phyloP scores from a whole-genome alignment of 306 rosid species.

The Vicia sativa region DNA sequence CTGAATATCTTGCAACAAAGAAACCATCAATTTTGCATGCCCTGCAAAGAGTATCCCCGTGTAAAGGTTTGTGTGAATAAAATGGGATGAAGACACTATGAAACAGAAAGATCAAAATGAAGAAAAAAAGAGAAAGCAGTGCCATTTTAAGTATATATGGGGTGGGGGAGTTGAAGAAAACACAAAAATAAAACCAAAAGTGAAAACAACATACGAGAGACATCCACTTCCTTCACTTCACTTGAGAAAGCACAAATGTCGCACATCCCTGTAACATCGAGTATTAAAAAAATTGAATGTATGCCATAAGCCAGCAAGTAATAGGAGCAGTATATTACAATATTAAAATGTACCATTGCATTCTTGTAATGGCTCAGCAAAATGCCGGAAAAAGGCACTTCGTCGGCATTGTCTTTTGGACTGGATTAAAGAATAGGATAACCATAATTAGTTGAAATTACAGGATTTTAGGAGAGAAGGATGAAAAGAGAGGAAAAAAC shows the following conservation, averaged over 20 bases:
- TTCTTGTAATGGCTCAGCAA: slow-evolving; percentile 89
- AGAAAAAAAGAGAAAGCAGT: slow-evolving; percentile 27
- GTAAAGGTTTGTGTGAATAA: slow-evolving; percentile 31
- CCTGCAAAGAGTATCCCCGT: slow-evolving; percentile 58
- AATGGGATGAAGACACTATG: slow-evolving; percentile 24
- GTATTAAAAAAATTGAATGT: slow-evolving; percentile 27
- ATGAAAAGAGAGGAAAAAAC: slow-evolving; percentile 10
- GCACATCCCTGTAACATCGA: slow-evolving; percentile 73
- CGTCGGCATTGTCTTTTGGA: slow-evolving; percentile 83
- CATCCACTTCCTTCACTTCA: slow-evolving; percentile 77
- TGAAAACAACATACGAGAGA: slow-evolving; percentile 57
- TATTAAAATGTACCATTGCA: slow-evolving; percentile 68
- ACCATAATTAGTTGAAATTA: slow-evolving; percentile 25
- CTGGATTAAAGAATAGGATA: slow-evolving; percentile 47
- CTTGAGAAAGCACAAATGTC: slow-evolving; percentile 81
- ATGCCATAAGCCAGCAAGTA: slow-evolving; percentile 15
- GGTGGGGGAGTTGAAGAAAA: not conserved
- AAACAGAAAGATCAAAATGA: too few relatives aligned
- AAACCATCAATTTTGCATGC: slow-evolving; percentile 69
- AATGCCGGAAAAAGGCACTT: slow-evolving; percentile 75
- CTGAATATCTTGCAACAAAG: slow-evolving; percentile 76
- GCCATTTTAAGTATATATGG: slow-evolving; percentile 6
- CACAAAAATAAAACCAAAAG: slow-evolving; percentile 33
- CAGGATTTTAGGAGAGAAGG: slow-evolving; percentile 22
- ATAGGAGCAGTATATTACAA: slow-evolving; percentile 30